A percentile compares a stretch with the other conserved stretches of the same genome.
These are phyloP conservation scores for Curvularia sp. DNA, from an alignment of 2,329 filamentous ascomycete genomes.

Conservation along the genomic window DNA sequence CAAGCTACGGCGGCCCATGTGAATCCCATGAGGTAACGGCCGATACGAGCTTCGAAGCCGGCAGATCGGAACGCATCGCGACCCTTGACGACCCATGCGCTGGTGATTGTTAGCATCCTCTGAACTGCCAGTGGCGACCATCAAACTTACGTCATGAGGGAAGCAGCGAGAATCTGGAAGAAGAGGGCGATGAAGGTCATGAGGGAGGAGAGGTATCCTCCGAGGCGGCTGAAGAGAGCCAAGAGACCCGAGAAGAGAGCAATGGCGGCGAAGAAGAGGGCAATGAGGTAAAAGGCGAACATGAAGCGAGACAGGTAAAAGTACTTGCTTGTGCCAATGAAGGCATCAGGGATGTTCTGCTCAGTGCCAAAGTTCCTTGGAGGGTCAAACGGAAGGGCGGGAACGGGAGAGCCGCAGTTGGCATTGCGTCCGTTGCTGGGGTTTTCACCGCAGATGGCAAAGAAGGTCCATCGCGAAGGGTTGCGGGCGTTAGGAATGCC, in stretches of 20 bases:
- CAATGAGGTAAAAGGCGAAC: constrained; percentile 89
- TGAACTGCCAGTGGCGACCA: constrained; percentile 5
- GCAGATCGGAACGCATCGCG: constrained; percentile 68
- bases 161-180: constrained; percentile 70
- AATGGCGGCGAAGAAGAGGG: constrained; percentile 75
- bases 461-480: constrained; percentile 86
- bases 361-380: constrained; percentile 67
- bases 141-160: constrained; percentile 75
- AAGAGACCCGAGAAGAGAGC: constrained; percentile 73
- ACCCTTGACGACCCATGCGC: constrained; percentile 72
- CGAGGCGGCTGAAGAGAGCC: constrained; percentile 74
- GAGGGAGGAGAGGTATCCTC: constrained; percentile 69
- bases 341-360: constrained; percentile 59
- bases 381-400: constrained; percentile 70
- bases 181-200: constrained; percentile 67
- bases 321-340: constrained; percentile 67
- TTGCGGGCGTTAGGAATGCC: constrained; percentile 65
- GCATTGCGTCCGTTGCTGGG: constrained; percentile 58
- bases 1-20: constrained; percentile 74
- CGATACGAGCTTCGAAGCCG: constrained; percentile 66
- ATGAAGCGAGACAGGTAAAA: constrained; percentile 90
- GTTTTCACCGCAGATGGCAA: constrained; percentile 75
- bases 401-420: constrained; percentile 69
- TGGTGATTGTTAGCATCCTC: constrained; percentile 39
- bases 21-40: constrained; percentile 75